These are phyloP conservation scores for Arctium minus DNA, from an alignment of 129 eudicot genomes.

Conservation along the genomic window DNA sequence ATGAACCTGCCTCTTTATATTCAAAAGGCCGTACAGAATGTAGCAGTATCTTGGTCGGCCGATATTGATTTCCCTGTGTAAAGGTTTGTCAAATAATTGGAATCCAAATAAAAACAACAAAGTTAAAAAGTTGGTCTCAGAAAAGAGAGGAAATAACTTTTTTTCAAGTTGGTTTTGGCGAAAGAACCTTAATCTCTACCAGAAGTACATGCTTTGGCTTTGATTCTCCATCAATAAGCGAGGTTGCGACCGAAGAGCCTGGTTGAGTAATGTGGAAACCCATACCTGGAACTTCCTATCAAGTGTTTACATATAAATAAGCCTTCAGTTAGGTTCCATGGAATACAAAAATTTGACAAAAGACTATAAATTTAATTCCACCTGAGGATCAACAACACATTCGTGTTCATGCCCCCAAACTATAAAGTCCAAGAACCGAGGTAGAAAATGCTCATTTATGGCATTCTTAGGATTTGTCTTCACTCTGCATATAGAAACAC, in stretches of 20 bases:
- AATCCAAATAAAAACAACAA: neutral
- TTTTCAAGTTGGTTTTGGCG: slow-evolving; percentile 7
- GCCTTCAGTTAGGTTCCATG: slow-evolving; percentile 14
- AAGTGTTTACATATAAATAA: slow-evolving; percentile 25
- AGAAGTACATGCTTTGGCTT: slow-evolving; percentile 94
- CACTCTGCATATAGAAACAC: slow-evolving; percentile 47
- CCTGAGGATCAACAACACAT: slow-evolving; percentile 98
- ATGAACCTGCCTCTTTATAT: slow-evolving; percentile 73
- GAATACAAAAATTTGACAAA: neutral
- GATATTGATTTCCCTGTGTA: slow-evolving; percentile 89
- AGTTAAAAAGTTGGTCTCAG: neutral
- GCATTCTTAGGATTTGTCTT: slow-evolving; percentile 99
- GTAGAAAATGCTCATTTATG: slow-evolving; percentile 94
- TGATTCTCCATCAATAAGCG: slow-evolving; percentile 94
- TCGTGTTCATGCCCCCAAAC: slow-evolving; percentile 99
- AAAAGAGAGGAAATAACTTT: neutral
- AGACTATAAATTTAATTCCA: slow-evolving; percentile 15
- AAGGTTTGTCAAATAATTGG: neutral
- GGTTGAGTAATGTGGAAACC: slow-evolving; percentile 99
- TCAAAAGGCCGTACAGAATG: slow-evolving; percentile 88
- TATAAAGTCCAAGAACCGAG: slow-evolving; percentile 86
- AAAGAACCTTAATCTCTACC: slow-evolving; percentile 83
- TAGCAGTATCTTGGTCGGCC: slow-evolving; percentile 92
- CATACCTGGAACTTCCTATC: slow-evolving; percentile 98
- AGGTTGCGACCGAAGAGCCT: slow-evolving; percentile 98